phyloP scores from a whole-genome alignment of 75 land plant species.

The Selaginella moellendorffii region DNA sequence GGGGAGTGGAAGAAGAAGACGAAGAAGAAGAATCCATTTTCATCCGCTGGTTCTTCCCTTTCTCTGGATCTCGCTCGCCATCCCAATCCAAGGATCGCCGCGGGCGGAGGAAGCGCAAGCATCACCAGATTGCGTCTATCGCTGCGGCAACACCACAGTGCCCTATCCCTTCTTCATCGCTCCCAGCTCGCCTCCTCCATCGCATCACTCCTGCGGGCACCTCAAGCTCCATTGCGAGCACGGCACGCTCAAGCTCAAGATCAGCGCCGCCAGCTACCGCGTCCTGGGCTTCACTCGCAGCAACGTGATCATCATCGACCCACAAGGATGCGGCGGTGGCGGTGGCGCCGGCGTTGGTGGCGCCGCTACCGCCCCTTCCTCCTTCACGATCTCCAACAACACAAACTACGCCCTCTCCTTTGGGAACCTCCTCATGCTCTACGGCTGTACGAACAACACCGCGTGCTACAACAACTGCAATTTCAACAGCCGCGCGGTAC shows the following conservation, averaged over 20 bases:
- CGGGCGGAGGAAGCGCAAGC: no score
- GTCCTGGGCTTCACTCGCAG: not conserved
- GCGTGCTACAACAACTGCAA: not conserved
- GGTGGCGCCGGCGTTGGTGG: not conserved
- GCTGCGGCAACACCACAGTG: not conserved
- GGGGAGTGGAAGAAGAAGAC: no score
- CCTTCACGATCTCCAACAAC: not conserved
- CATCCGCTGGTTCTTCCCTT: no score
- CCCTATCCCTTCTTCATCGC: not conserved
- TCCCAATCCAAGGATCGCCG: no score
- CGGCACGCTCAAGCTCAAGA: not conserved
- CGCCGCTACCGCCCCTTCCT: not conserved
- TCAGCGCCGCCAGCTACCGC: not conserved
- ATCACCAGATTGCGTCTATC: not conserved
- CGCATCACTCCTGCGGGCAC: not conserved
- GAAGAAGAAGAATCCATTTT: no score
- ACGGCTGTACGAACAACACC: not conserved
- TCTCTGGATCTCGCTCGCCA: no score
- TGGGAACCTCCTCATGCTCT: not conserved
- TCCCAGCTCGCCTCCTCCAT: no score
- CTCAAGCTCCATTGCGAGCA: not conserved
- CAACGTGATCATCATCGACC: not conserved
- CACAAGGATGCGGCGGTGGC: not conserved
- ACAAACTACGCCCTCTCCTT: not conserved
- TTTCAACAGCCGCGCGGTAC: not conserved